These are phyloP conservation scores for Phylloporus sp. DNA, from an alignment of 768 basidiomycete species.

Conservation along the genomic window DNA sequence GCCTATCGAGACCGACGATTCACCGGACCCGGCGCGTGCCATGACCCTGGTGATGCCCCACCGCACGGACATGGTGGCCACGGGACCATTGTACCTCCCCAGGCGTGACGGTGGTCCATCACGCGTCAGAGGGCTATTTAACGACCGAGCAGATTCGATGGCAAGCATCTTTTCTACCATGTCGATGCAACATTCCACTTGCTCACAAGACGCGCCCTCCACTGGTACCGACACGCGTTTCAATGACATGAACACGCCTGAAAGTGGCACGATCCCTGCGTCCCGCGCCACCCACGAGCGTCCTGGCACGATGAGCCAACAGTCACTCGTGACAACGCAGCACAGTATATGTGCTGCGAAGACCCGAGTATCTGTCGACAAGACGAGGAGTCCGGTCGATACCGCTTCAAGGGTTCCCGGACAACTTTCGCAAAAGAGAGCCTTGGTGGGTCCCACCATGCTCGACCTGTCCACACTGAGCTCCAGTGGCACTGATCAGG, in stretches of 20 bases:
- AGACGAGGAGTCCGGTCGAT: background rate
- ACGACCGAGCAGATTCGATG: background rate
- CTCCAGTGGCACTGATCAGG: background rate
- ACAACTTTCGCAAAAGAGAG: background rate
- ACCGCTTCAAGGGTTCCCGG: background rate
- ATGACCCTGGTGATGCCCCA: background rate
- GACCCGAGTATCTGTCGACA: background rate
- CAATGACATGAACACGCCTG: background rate
- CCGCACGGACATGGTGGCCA: background rate
- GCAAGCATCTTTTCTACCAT: background rate
- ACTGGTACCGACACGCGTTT: too few species aligned
- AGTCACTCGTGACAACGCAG: background rate
- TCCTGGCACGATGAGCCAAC: background rate
- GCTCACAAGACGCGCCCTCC: background rate
- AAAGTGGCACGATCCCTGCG: background rate
- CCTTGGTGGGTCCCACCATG: background rate
- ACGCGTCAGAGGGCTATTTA: background rate
- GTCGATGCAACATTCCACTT: background rate
- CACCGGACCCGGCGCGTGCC: background rate
- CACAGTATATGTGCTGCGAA: slow-evolving; percentile 11
- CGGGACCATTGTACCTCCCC: background rate
- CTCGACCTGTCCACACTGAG: background rate
- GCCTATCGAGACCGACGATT: background rate
- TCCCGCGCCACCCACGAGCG: background rate
- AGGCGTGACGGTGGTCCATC: background rate